These are phyloP conservation scores for Apiospora koreana DNA, from an alignment of 2,329 filamentous ascomycete genomes.

Conservation along the genomic window DNA sequence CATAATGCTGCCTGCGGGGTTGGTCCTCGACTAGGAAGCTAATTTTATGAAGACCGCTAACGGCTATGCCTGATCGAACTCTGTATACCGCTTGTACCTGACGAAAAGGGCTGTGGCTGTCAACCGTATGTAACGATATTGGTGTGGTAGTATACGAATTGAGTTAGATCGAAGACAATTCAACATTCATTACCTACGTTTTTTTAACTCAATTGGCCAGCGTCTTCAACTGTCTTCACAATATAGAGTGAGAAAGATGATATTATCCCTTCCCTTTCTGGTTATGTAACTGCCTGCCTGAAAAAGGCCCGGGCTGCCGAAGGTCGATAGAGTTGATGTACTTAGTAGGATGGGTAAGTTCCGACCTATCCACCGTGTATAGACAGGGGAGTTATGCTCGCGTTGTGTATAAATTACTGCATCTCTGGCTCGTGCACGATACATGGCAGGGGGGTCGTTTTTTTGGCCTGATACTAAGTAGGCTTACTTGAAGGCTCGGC, in stretches of 20 bases:
- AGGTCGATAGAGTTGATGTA: neutral
- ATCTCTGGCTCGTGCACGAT: no score
- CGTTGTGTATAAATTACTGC: no score
- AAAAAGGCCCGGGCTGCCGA: neutral
- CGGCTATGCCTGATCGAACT: neutral
- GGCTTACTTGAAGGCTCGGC: neutral
- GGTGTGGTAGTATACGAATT: no score
- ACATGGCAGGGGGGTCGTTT: no score
- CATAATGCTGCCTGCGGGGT: slow-evolving; percentile 6
- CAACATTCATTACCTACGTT: no score
- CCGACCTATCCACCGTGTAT: no score
- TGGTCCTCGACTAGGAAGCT: slow-evolving; percentile 2
- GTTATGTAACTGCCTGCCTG: neutral
- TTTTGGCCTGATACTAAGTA: no score
- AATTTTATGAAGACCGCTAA: slow-evolving; percentile 2
- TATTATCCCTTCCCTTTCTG: neutral
- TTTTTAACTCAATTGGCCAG: no score
- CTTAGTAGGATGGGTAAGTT: no score
- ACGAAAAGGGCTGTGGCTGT: neutral
- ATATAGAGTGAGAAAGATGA: neutral
- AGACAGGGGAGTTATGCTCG: no score
- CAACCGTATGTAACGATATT: neutral
- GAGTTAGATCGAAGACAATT: no score
- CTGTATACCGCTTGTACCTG: neutral
- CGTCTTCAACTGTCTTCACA: no score